Evolutionary conservation across 495 filamentous ascomycete species (phyloP).

Genomic region (Echria macrotheca): DNA sequence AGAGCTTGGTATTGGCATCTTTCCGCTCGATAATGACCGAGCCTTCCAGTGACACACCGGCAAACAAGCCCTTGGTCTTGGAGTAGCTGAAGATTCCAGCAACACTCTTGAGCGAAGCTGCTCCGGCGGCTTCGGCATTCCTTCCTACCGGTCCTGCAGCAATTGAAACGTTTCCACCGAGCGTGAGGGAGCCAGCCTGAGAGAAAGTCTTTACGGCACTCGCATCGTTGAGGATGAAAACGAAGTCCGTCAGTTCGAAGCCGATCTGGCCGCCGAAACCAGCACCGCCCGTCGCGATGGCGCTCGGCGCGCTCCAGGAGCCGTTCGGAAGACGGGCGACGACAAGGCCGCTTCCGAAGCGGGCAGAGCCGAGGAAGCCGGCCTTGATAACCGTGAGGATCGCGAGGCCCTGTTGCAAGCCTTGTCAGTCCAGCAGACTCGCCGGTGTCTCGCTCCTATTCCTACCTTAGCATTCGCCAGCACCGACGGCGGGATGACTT

Average conservation of each 20-base stretch:
- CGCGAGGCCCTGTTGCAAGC: conserved; percentile 71
- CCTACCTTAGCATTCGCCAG: conserved; percentile 86
- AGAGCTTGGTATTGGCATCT: conserved; percentile 95
- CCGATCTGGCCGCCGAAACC: conserved; percentile 97
- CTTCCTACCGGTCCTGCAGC: conserved; percentile 90
- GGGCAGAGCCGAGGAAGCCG: conserved; percentile 86
- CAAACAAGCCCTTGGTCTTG: conserved; percentile 96
- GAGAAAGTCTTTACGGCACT: conserved; percentile 91
- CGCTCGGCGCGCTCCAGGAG: conserved; percentile 88
- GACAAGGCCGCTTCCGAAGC: conserved; percentile 90
- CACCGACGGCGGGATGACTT: conserved; percentile 90
- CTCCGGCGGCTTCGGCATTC: conserved; percentile 94
- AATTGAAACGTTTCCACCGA: conserved; percentile 94
- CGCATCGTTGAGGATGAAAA: conserved; percentile 95
- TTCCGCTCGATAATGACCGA: conserved; percentile 85
- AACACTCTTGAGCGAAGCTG: conserved; percentile 82
- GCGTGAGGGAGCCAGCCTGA: conserved; percentile 80
- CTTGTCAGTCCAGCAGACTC: background rate
- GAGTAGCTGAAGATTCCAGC: conserved; percentile 92
- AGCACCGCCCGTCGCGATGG: conserved; percentile 83
- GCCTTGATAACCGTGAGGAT: conserved; percentile 94
- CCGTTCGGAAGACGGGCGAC: conserved; percentile 90
- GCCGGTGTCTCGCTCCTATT: background rate
- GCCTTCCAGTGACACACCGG: conserved; percentile 90
- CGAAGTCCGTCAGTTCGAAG: conserved; percentile 96